Base-by-base conservation (phyloP, 768 basidiomycete species). In the Termitomyces sp. region DNA sequence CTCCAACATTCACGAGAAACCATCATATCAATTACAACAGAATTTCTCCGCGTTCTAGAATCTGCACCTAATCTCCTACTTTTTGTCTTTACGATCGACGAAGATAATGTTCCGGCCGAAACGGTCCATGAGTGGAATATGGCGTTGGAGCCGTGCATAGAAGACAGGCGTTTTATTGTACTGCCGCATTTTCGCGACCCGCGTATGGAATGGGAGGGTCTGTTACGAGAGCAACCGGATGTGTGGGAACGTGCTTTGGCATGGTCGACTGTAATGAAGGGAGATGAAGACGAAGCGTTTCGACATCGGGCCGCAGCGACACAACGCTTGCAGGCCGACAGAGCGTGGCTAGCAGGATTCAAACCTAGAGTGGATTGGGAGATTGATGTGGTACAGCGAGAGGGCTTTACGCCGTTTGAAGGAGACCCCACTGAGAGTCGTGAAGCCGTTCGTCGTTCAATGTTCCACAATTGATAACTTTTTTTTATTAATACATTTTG, bases 351-450 rank as follows among this genome's bases (percentile, higher is more conserved):
- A 2, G 18, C 6, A 20, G 30, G 38, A 32, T 52, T 22, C 16
- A 62, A 54, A 16, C 58, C 53, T 38, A 47, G 16, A 16, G 52
- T 64, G 24, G 60, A 64, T 52, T 69, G 68, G 69, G 65, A 66
- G 54, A 63, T 69, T 41, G 69, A 70, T 56, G 32, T 70, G 3
- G 62, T 69, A 18, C 59, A 67, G 52, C 60, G 65, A 14, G 66
- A 70, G 32, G 56, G 59, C 44, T 65, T 63, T 26, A 46, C 57
- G 5, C 56, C 60, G 7, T 60, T 53, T 28, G 60, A 66, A 7
- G 61, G 57, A 18, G 63, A 67, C 40, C 63, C 61, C 0, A 60
- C 62, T 24, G 51, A 65, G 52, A 35, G 46, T 40, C 50, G 59
- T 58, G 58, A 60, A 57, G 26, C 55, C 7, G 44, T 53, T 24